Base-by-base conservation (phyloP, 2,329 filamentous ascomycete species). In the Penicillium sp. region DNA sequence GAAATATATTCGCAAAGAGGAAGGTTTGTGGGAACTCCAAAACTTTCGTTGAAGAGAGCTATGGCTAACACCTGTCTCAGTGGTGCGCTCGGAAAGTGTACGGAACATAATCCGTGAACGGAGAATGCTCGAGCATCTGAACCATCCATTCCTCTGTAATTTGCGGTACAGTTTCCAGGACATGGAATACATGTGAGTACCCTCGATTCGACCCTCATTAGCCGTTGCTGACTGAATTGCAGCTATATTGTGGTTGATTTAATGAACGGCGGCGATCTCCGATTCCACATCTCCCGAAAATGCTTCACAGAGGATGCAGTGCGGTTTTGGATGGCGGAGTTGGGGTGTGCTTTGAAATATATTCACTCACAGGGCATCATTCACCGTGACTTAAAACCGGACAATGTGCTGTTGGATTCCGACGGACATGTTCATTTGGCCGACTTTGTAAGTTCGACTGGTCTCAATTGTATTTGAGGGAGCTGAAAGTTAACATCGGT, bases 121-220 rank as follows among this genome's bases (percentile, higher is more conserved):
- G 61, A 87, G 93, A 71, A 99, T 99, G 94, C 84, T 99, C 69
- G 92, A 99, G 77, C 91, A 97, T 73, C 83, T 99, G 67, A 97
- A 96, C 72, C 94, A 99, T 70, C 91, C 93, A 26, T 99, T 97
- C 74, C 89, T 99, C 64, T 97, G 93, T 79, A 99, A 99, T 75
- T 79, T 99, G 79, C 89, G 94, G 67, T 99, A 97, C 78, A 97
- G 92, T 76, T 99, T 99, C 72, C 94, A 99, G 76, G 94, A 99
- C 75, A 91, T 97, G 66, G 94, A 99, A 75, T 99, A 99, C 76
- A 88, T 99, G 91, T 96, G 81, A 69, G 89, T 61, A 18, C 36
- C 26, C 39, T 7, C 4, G 13, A 30, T 6, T 32, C 1, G 9
- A 19, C 11, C 7, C 4, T 23, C 2, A 5, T 27, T 2, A 19